Evolutionary conservation across 768 basidiomycete genomes (phyloP).

Genomic region (Naganishia onofrii): DNA sequence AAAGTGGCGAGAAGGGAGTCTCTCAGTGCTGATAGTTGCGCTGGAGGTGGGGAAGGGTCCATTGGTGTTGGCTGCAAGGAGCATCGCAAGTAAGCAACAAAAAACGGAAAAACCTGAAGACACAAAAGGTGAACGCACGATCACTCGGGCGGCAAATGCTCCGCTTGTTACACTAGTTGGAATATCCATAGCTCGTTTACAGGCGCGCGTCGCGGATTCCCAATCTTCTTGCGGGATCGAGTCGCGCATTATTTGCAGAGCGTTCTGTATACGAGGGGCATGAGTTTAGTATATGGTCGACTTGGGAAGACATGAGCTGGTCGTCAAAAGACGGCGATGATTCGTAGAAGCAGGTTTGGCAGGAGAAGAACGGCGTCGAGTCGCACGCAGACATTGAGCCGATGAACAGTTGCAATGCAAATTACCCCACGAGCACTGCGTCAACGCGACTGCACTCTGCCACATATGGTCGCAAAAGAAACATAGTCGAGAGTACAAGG

Average conservation of each 20-base stretch:
- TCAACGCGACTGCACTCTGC: no score
- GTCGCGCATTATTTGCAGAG: conserved; percentile 60
- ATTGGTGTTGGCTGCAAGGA: conserved; percentile 79
- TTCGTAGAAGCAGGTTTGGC: no score
- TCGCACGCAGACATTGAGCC: no score
- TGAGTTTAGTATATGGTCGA: no score
- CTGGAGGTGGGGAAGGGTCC: conserved; percentile 76
- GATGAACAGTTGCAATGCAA: no score
- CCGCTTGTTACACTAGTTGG: conserved; percentile 74
- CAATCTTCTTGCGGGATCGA: conserved; percentile 81
- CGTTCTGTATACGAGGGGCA: no score
- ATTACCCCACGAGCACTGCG: no score
- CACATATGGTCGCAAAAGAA: no score
- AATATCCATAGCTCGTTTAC: conserved; percentile 83
- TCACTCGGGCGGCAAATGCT: conserved; percentile 77
- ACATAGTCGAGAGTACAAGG: no score
- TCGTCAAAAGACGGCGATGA: no score
- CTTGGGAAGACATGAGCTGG: no score
- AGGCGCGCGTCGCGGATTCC: conserved; percentile 90
- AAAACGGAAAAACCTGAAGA: neutral
- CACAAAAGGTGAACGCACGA: conserved; percentile 60
- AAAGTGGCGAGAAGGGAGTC: conserved; percentile 74
- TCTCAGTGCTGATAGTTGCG: conserved; percentile 74
- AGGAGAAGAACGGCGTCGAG: no score
- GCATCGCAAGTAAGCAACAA: conserved; percentile 7